Base-by-base conservation (phyloP, 1,139 yeast genomes). In the Kurtzmaniella quercitrusa region DNA sequence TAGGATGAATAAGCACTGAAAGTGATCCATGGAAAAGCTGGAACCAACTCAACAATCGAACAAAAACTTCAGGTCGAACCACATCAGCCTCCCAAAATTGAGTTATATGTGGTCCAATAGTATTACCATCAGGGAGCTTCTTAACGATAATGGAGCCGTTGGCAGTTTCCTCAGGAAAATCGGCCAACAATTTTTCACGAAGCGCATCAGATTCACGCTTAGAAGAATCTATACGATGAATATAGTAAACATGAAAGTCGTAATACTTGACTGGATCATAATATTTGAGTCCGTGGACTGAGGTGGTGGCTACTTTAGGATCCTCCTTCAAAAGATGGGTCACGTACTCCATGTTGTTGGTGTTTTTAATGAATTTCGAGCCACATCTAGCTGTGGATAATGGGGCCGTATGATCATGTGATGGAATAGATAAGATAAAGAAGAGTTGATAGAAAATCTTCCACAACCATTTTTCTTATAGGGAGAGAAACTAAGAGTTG, bases 61-160 rank as follows among this genome's bases (percentile, higher is more conserved):
- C 50, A 45, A 64, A 64, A 11, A 62, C 58, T 43, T 64, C 68
- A 3, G 66, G 66, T 27, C 65, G 47, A 4, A 48, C 48, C n/a
- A 64, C 67, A 42, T 64, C 69, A 5, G 56, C 69, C 44, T 64
- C 68, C 68, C 68, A 63, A 47, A 64, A 64, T 39, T 60, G 67
- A 6, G 63, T 58, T 2, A 58, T 47, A 45, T 64, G 69, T 2
- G 69, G 69, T 1, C 67, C 68, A 46, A 63, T 60, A 8, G 62
- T 55, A 21, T 48, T 54, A 31, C 55, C 63, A 43, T 53, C 48
- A 2, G 63, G 65, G 31, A 65, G 52, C 38, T 52, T 54, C 48
- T 66, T 66, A 15, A 65, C 68, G 6, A 66, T 56, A 17, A 65
- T 58, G 7, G 67, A 50, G 0, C 71, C 70, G 36, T 57, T 54